phyloP scores from a whole-genome alignment of 2,329 filamentous ascomycete species.

The Venturia asperata region DNA sequence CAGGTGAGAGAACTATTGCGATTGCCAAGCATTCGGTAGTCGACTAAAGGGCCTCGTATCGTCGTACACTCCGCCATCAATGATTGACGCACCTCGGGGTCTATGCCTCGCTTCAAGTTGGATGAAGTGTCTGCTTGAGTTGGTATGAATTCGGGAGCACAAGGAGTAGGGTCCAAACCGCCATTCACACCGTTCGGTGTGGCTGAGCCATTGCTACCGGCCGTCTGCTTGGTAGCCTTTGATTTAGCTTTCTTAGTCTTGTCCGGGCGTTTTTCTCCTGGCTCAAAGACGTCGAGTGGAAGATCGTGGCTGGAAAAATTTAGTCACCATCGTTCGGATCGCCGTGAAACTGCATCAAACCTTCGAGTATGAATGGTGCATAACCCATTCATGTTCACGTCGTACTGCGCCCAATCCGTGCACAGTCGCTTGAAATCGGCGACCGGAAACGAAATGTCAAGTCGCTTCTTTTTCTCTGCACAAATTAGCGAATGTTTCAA shows the following conservation, averaged over 20 bases:
- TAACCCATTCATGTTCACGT: constrained; percentile 68
- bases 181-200: constrained; percentile 8
- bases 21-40: constrained; percentile 14
- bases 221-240: constrained; percentile 20
- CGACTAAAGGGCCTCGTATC: constrained; percentile 14
- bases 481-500: constrained; percentile 21
- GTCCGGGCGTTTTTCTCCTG: constrained; percentile 55
- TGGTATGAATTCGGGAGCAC: neutral
- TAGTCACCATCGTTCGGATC: neutral
- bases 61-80: constrained; percentile 14
- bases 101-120: constrained; percentile 15
- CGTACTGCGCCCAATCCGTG: constrained; percentile 65
- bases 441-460: constrained; percentile 75
- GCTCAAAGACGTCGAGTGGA: constrained; percentile 80
- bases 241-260: constrained; percentile 37
- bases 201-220: neutral
- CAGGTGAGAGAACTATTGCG: constrained; percentile 14
- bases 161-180: neutral
- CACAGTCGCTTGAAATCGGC: constrained; percentile 81
- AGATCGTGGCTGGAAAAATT: constrained; percentile 63
- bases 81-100: constrained; percentile 17
- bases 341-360: constrained; percentile 47
- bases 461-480: constrained; percentile 47
- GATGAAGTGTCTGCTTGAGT: neutral
- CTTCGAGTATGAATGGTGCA: constrained; percentile 78